These are phyloP conservation scores for Nemania sp. DNA, from an alignment of 2,329 filamentous ascomycete species.

Conservation along the genomic window DNA sequence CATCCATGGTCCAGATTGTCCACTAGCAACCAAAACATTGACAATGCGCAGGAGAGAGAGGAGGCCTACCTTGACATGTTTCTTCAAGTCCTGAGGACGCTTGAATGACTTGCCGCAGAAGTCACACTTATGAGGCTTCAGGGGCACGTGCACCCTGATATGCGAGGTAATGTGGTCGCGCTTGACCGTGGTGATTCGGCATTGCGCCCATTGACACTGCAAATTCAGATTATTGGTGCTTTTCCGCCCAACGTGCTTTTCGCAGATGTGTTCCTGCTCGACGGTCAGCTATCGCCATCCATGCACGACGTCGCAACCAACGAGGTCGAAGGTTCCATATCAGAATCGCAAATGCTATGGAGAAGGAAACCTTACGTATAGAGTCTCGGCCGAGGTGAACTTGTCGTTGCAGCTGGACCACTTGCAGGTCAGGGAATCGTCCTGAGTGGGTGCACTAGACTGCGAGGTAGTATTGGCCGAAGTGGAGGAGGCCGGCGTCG, in stretches of 20 bases:
- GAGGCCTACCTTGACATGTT: constrained; percentile 81
- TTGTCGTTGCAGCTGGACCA: constrained; percentile 65
- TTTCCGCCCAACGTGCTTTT: constrained; percentile 97
- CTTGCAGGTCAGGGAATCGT: constrained; percentile 61
- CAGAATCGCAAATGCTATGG: too few relatives aligned
- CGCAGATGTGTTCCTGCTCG: constrained; percentile 89
- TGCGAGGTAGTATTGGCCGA: constrained; percentile 53
- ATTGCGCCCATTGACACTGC: constrained; percentile 96
- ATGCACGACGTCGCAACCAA: neutral
- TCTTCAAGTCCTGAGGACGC: constrained; percentile 97
- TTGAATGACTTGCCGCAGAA: constrained; percentile 99
- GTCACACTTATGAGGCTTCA: constrained; percentile 99
- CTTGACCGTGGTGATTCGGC: constrained; percentile 96
- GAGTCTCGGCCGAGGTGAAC: constrained; percentile 60
- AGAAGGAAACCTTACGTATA: constrained; percentile 57
- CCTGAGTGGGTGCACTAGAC: constrained; percentile 48
- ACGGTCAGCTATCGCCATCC: constrained; percentile 7
- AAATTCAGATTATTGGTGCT: constrained; percentile 98
- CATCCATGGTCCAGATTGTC: too few relatives aligned
- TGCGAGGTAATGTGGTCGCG: constrained; percentile 99
- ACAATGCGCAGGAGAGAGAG: neutral
- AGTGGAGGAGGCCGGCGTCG: constrained; percentile 57
- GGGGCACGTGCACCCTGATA: constrained; percentile 96
- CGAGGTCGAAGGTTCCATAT: neutral
- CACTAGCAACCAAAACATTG: neutral